Percentiles rank a stretch among this genome's conserved stretches.
phyloP scores from a whole-genome alignment of 2,329 filamentous ascomycete species.

The Penicillium sp. region DNA sequence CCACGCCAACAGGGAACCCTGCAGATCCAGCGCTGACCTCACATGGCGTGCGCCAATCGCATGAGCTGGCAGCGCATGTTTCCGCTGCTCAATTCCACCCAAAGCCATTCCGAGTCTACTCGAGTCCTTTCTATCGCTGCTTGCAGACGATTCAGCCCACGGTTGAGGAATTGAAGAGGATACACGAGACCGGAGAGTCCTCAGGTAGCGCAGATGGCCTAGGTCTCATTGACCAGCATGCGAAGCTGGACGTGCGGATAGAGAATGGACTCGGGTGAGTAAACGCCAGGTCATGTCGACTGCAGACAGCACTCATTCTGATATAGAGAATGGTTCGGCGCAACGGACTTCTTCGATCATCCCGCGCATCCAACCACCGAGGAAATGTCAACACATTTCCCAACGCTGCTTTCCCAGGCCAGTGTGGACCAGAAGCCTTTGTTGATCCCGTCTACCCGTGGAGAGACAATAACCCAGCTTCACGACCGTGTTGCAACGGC shows the following conservation, averaged over 20 bases:
- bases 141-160: conserved; percentile 77
- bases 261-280: conserved; percentile 56
- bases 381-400: conserved; percentile 67
- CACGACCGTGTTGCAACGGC: conserved; percentile 76
- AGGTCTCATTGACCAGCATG: conserved; percentile 37
- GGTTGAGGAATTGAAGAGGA: conserved; percentile 44
- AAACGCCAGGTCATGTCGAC: not conserved
- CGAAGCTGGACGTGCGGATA: conserved; percentile 46
- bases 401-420: conserved; percentile 39
- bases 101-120: conserved; percentile 64
- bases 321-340: conserved; percentile 84
- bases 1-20: conserved; percentile 82
- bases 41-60: conserved; percentile 81
- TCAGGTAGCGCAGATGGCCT: conserved; percentile 9
- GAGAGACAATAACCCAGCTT: conserved; percentile 77
- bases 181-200: conserved; percentile 1
- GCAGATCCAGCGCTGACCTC: conserved; percentile 85
- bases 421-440: conserved; percentile 55
- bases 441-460: conserved; percentile 69
- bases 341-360: conserved; percentile 76
- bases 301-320: not conserved
- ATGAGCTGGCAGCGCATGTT: conserved; percentile 64
- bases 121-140: conserved; percentile 83
- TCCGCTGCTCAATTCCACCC: conserved; percentile 34
- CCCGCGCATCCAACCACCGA: conserved; percentile 70